Percentiles rank a stretch among this genome's conserved stretches.
Conservation (phyloP, 768 basidiomycete genomes). For the Amanita brunnescens region DNA sequence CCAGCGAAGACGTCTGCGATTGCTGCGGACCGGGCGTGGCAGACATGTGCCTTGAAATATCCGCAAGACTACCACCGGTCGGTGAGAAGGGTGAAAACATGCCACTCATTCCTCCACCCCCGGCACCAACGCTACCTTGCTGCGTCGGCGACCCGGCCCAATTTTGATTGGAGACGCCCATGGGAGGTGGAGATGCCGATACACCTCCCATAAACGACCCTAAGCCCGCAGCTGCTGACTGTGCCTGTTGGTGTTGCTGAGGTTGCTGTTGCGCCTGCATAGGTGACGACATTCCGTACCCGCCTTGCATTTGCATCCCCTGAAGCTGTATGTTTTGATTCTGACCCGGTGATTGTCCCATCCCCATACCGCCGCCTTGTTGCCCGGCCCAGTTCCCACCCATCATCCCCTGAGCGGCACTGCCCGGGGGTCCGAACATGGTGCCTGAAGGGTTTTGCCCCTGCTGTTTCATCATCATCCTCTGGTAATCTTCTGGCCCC, state of each 20-base stretch:
- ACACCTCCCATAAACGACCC: constrained; percentile 3
- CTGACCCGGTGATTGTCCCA: constrained; percentile 20
- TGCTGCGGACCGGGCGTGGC: constrained; percentile 39
- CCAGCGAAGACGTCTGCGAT: constrained; percentile 19
- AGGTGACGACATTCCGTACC: constrained; percentile 8
- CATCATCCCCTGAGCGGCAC: constrained; percentile 23
- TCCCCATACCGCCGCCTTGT: constrained; percentile 7
- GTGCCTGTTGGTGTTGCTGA: constrained; percentile 10
- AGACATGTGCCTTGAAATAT: constrained; percentile 39
- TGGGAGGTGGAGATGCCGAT: constrained; percentile 4
- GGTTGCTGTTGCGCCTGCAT: constrained; percentile 4
- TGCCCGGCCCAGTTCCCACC: constrained; percentile 24
- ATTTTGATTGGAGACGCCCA: constrained; percentile 4
- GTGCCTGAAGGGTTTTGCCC: constrained; percentile 16
- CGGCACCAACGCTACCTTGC: not conserved
- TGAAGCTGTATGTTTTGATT: constrained; percentile 18
- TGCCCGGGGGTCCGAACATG: constrained; percentile 5
- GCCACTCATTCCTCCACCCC: not conserved
- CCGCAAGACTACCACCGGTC: constrained; percentile 21
- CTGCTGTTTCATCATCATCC: constrained; percentile 37
- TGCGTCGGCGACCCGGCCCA: constrained; percentile 4
- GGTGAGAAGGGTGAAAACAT: constrained; percentile 17
- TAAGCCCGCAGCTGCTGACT: constrained; percentile 8
- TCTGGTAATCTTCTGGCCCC: constrained; percentile 48
- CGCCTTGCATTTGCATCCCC: constrained; percentile 19